Base-by-base conservation (phyloP, 768 basidiomycete species). In the Dioszegia crocea region DNA sequence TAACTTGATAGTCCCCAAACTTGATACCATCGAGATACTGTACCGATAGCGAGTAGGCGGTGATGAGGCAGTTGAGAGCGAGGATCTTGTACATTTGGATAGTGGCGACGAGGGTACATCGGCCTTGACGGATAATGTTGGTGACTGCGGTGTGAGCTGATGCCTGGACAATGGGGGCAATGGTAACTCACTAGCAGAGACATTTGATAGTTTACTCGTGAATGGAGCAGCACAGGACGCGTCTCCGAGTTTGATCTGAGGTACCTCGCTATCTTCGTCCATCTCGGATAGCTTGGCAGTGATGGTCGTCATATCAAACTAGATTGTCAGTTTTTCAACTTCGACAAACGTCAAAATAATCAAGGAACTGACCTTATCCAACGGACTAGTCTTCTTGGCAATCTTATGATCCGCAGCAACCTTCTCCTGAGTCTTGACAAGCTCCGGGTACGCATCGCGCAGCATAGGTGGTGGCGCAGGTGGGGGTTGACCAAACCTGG, bases 81-180 rank as follows among this genome's bases (percentile, higher is more conserved):
- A 99, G 81, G 66, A 99, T 99, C 81, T 97, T 96, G 85, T 97
- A 99, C 96, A 99, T 99, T 79, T 99, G 96, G 54, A 94, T 88
- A 2, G 96, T 99, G 1, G 96, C 96, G 44, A 98, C 96, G 17
- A 99, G 85, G 0, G 96, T 99, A 80, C 96, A 98, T 27, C 96
- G 89, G 23, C 96, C 96, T 78, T 98, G 96, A 19, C 96, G 86
- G 66, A 99, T 96, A 75, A 99, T 97, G 74, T 94, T 92, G 19
- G 89, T 88, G 69, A 99, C 91, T 93, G 62, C 8, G n/a, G 8
- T 4, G 21, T 36, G n/a, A 51, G 49, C 38, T 46, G n/a, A 2
- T 31, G n/a, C 26, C 21, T 41, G 12, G n/a, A n/a, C n/a, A n/a
- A n/a, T n/a, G n/a, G n/a, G n/a, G n/a, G n/a, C n/a, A n/a, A n/a